These are phyloP conservation scores for Aspergillus heteromorphus DNA, from an alignment of 495 filamentous ascomycete species.

Conservation along the genomic window DNA sequence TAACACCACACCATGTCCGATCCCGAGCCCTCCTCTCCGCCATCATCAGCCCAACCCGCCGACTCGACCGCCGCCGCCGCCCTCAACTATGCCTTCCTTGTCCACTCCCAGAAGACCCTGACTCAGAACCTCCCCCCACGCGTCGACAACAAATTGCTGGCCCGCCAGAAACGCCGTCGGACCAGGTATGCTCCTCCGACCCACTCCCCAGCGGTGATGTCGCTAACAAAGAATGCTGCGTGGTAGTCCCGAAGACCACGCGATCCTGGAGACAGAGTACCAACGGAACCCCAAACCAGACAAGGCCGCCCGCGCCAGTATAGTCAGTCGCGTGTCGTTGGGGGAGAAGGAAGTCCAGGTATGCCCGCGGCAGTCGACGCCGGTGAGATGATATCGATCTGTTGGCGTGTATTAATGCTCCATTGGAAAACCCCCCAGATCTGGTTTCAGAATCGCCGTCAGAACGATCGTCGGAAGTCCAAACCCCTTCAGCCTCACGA, in stretches of 20 bases:
- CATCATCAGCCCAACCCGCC: conserved; percentile 30
- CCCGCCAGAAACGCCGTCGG: conserved; percentile 62
- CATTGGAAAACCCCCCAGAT: conserved; percentile 56
- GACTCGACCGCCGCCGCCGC: conserved; percentile 33
- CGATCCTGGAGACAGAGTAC: conserved; percentile 85
- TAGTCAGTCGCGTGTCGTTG: conserved; percentile 78
- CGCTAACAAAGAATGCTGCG: background rate
- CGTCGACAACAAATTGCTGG: conserved; percentile 63
- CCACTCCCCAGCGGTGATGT: background rate
- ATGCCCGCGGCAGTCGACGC: conserved; percentile 24
- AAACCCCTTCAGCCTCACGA: conserved; percentile 82
- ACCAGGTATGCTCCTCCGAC: conserved; percentile 46
- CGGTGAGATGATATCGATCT: no score
- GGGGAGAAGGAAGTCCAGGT: conserved; percentile 99
- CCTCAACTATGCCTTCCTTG: conserved; percentile 58
- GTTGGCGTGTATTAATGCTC: conserved; percentile 8
- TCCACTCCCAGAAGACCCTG: conserved; percentile 63
- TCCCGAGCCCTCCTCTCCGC: conserved; percentile 35
- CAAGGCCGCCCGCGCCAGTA: conserved; percentile 76
- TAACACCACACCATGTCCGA: conserved; percentile 32
- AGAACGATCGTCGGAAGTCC: conserved; percentile 87
- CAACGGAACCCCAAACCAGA: conserved; percentile 84
- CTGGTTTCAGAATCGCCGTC: conserved; percentile 98
- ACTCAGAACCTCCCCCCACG: conserved; percentile 56
- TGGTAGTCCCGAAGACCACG: conserved; percentile 77